Conservation (phyloP, 2,329 filamentous ascomycete genomes). For the Ascochyta clinopodiicola region DNA sequence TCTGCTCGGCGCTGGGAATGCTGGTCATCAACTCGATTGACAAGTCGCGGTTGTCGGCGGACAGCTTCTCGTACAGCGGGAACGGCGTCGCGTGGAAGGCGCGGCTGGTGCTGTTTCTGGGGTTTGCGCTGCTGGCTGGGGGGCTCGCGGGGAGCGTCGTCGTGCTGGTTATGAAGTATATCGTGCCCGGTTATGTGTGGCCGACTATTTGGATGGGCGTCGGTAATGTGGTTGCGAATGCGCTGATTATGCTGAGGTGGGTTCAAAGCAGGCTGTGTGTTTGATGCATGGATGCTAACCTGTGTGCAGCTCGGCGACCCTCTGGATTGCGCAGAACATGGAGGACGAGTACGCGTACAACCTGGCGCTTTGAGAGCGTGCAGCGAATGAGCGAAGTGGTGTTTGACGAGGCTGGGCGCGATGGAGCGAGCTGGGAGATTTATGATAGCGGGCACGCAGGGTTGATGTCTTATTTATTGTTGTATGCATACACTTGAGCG, state of each 20-base stretch:
- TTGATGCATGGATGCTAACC: conserved; percentile 27
- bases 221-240: conserved; percentile 70
- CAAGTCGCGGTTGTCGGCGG: conserved; percentile 68
- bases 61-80: conserved; percentile 70
- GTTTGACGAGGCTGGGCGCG: not conserved
- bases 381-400: not conserved
- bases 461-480: conserved; percentile 5
- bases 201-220: conserved; percentile 72
- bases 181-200: conserved; percentile 65
- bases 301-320: conserved; percentile 62
- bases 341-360: conserved; percentile 77
- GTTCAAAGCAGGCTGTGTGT: conserved; percentile 26
- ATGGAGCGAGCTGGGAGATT: not conserved
- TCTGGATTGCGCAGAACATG: conserved; percentile 76
- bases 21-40: conserved; percentile 76
- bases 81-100: conserved; percentile 75
- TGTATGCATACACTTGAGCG: conserved; percentile 20
- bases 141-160: conserved; percentile 71
- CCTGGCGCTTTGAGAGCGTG: conserved; percentile 60
- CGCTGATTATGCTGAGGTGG: conserved; percentile 71
- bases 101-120: conserved; percentile 70
- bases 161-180: conserved; percentile 72
- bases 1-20: conserved; percentile 74
- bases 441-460: conserved; percentile 4
- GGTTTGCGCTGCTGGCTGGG: conserved; percentile 72